phyloP scores from a whole-genome alignment of 2,329 filamentous ascomycete genomes.

The Pseudocercospora vitis region DNA sequence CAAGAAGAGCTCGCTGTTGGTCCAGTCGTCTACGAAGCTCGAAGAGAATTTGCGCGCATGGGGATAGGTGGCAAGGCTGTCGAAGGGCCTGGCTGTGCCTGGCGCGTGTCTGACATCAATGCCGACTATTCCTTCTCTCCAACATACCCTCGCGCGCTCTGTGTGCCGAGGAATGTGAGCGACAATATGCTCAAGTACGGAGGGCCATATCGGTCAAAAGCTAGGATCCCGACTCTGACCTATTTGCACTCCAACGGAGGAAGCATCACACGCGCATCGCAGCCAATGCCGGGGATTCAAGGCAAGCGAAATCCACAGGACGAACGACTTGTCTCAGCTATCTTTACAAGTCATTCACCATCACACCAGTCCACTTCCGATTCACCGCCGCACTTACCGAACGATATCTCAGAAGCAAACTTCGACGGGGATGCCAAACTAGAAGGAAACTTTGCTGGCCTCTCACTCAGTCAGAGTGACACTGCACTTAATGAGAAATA shows the following conservation, averaged over 20 bases:
- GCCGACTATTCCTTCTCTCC: constrained; percentile 86
- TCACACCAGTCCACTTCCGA: constrained; percentile 7
- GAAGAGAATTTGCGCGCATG: constrained; percentile 80
- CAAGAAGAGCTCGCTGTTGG: constrained; percentile 66
- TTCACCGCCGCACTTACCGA: constrained; percentile 5
- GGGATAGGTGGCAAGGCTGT: constrained; percentile 79
- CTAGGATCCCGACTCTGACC: constrained; percentile 82
- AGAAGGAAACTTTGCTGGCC: neutral
- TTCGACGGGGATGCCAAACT: neutral
- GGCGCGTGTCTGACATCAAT: constrained; percentile 90
- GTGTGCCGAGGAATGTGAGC: constrained; percentile 86
- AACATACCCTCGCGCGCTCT: constrained; percentile 83
- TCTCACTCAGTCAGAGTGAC: constrained; percentile 24
- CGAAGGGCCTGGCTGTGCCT: constrained; percentile 62
- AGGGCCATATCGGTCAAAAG: constrained; percentile 80
- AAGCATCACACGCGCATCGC: constrained; percentile 91
- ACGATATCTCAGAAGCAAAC: neutral
- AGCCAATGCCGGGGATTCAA: constrained; percentile 82
- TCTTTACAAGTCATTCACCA: constrained; percentile 67
- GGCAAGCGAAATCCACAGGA: constrained; percentile 88
- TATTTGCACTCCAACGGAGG: constrained; percentile 99
- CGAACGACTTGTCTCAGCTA: constrained; percentile 87
- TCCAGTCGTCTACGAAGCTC: constrained; percentile 82
- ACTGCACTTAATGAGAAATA: constrained; percentile 22
- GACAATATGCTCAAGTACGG: constrained; percentile 96